These are phyloP conservation scores for Eucalyptus coolabah DNA, from an alignment of 345 rosid genomes.

Conservation along the genomic window DNA sequence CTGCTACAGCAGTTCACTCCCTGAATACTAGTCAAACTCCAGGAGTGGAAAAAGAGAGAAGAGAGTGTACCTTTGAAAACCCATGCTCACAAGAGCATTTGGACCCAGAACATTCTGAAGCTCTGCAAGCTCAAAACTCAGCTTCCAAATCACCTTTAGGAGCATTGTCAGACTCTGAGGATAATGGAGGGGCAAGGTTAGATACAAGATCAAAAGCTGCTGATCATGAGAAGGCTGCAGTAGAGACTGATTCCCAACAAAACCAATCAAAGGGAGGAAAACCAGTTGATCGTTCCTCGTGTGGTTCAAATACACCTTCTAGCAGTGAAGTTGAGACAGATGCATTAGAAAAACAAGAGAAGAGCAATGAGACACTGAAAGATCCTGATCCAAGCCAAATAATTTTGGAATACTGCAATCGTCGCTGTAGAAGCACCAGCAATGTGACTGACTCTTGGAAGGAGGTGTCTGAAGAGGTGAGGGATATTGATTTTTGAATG, in stretches of 20 bases:
- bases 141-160: constrained; percentile 35
- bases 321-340: constrained; percentile 81
- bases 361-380: constrained; percentile 32
- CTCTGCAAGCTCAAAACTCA: constrained; percentile 38
- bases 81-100: constrained; percentile 14
- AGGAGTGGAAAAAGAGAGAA: constrained; percentile 12
- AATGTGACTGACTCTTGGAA: constrained; percentile 66
- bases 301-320: constrained; percentile 86
- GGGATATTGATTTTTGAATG: neutral
- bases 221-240: constrained; percentile 20
- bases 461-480: constrained; percentile 78
- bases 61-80: constrained; percentile 17
- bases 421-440: constrained; percentile 42
- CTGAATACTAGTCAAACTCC: constrained; percentile 18
- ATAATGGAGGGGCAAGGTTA: constrained; percentile 32
- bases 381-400: constrained; percentile 38
- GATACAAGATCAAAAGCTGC: constrained; percentile 14
- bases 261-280: constrained; percentile 47
- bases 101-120: constrained; percentile 38
- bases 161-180: constrained; percentile 44
- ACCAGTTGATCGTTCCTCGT: constrained; percentile 80
- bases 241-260: constrained; percentile 39
- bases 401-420: constrained; percentile 29
- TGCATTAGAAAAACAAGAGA: constrained; percentile 45
- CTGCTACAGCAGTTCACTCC: constrained; percentile 26